Evolutionary conservation across 768 basidiomycete species (phyloP), one percentile per base, ranked within the genome.

Genomic region (Pluteus cervinus): DNA sequence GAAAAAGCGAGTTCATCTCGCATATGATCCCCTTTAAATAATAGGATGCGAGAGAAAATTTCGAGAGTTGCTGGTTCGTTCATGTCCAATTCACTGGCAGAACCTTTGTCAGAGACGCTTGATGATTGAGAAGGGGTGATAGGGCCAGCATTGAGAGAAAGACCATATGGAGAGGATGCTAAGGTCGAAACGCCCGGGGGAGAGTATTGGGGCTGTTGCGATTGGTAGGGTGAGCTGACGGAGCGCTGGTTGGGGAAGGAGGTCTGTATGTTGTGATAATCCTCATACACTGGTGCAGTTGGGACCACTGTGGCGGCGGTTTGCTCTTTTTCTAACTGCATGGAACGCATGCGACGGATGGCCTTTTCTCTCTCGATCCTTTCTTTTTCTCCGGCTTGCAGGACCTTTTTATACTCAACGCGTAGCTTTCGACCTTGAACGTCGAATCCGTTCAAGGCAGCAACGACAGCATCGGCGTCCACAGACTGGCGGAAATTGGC

Each of bases 321-420:
- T 53, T 81, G 77, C 53, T 91, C 88, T 60, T 87, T 88, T 64
- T 91, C 88, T 21, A 96, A 62, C 56, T 97, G 92, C 79, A 96
- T 94, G 31, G 88, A 92, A 48, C 89, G 82, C 93, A 99, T 99
- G 44, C 96, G 76, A 46, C 93, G 85, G 45, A 99, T 80, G 2
- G 96, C 96, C 70, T 99, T 99, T 69, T 98, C 94, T 40, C 94
- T 70, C 62, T 99, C 96, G 54, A 98, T 99, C 40, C 90, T 79
- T 55, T 99, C 96, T 65, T 99, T 99, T 64, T 99, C 96, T 33
- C 94, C 93, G 3, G 93, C 92, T 59, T 97, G 93, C n/a, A 99
- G 67, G 6, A 97, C 94, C 63, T 97, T 97, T 71, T 99, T 99
- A 71, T 98, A 98, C 63, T 99, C 96, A 39, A 97, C 94, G 29